These are phyloP conservation scores for Mycena latifolia DNA, from an alignment of 768 basidiomycete species.

Conservation along the genomic window DNA sequence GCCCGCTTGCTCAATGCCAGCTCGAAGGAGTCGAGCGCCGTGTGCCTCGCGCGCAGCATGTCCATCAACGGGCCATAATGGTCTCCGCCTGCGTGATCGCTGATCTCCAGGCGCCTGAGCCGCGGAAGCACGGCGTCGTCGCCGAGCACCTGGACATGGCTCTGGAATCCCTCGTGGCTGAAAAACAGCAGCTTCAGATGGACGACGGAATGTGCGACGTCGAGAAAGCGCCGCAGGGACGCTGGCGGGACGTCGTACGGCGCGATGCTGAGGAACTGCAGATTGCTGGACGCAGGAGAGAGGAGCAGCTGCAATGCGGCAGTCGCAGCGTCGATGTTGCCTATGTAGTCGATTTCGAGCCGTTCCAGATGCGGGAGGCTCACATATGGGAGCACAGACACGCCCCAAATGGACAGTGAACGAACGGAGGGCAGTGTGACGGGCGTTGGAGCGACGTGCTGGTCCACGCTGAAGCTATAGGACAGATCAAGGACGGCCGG, in stretches of 20 bases:
- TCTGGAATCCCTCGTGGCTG: neutral
- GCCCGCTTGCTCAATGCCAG: too few species aligned
- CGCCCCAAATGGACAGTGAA: neutral
- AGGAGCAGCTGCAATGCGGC: neutral
- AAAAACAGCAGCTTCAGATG: neutral
- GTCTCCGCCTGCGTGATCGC: neutral
- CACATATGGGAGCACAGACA: neutral
- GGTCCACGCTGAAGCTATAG: too few species aligned
- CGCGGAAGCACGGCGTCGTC: neutral
- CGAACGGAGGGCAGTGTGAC: neutral
- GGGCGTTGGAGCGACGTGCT: too few species aligned
- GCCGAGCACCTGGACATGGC: neutral
- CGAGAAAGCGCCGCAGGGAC: neutral
- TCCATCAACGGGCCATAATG: neutral
- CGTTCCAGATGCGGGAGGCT: neutral
- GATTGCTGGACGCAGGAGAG: neutral
- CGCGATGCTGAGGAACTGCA: slow-evolving; percentile 1
- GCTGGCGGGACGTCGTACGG: neutral
- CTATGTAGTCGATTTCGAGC: neutral
- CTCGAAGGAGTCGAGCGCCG: neutral
- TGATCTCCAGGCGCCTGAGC: slow-evolving; percentile 7
- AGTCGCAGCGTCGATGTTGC: neutral
- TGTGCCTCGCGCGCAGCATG: neutral
- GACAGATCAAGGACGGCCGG: too few species aligned
- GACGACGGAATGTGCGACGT: neutral